phyloP scores from a whole-genome alignment of 2,329 filamentous ascomycete species.

The Trichoderma atroviride region DNA sequence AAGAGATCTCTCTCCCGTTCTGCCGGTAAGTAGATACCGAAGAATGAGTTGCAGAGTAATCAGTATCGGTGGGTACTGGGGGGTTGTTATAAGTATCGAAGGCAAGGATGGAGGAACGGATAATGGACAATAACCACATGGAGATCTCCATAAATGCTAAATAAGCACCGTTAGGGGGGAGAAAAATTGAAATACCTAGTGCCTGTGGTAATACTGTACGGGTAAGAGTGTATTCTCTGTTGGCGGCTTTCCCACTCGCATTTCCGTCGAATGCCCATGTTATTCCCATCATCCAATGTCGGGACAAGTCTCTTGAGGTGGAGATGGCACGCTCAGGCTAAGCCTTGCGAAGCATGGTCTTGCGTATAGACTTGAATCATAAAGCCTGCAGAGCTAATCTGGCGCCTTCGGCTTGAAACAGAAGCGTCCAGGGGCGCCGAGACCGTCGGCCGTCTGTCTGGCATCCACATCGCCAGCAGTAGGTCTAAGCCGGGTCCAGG shows the following conservation, averaged over 20 bases:
- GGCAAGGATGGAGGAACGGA: not conserved
- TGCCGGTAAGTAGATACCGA: not conserved
- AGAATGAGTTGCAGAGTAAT: not conserved
- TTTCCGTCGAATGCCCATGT: slow-evolving; percentile 6
- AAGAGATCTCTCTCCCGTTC: not conserved
- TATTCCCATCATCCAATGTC: slow-evolving; percentile 7
- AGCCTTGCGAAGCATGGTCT: slow-evolving; percentile 24
- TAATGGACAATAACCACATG: not conserved
- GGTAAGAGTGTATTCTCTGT: not conserved
- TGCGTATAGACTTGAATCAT: slow-evolving; percentile 18
- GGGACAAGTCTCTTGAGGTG: not conserved
- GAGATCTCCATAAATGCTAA: slow-evolving; percentile 6
- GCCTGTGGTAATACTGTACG: not conserved
- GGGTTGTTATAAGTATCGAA: not conserved
- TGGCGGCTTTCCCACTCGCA: not conserved
- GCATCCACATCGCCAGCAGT: not conserved
- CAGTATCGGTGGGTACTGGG: not conserved
- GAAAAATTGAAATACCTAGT: not conserved
- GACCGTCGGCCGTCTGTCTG: not conserved
- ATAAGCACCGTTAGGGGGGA: not conserved
- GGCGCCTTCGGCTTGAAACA: slow-evolving; percentile 22
- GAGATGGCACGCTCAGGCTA: slow-evolving; percentile 3
- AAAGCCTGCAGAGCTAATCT: slow-evolving; percentile 24
- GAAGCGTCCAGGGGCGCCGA: slow-evolving; percentile 16
- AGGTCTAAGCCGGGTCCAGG: not conserved